Percentiles rank a stretch among this genome's conserved stretches.
phyloP scores from a whole-genome alignment of 2,329 filamentous ascomycete species.

The Herpotrichia juniperi region DNA sequence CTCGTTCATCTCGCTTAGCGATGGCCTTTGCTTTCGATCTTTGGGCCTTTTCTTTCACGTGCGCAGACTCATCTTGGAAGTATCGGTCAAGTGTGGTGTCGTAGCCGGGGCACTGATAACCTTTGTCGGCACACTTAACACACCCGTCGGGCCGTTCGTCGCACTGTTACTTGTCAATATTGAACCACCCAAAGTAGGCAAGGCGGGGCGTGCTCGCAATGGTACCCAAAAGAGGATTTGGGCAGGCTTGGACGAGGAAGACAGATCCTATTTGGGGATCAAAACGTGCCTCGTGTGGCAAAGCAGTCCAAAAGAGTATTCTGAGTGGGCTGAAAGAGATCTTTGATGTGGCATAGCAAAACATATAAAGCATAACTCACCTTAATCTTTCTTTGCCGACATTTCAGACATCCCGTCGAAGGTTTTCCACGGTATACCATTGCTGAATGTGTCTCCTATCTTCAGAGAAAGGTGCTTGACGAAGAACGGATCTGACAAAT shows the following conservation, averaged over 20 bases:
- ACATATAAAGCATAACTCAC: slow-evolving; percentile 23
- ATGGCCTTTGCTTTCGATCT: slow-evolving; percentile 38
- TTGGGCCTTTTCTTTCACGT: slow-evolving; percentile 32
- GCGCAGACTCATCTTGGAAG: slow-evolving; percentile 39
- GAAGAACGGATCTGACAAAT: not conserved
- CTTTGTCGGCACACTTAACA: slow-evolving; percentile 30
- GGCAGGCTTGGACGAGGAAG: not conserved
- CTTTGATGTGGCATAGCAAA: not conserved
- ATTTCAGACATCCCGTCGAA: slow-evolving; percentile 41
- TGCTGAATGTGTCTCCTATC: not conserved
- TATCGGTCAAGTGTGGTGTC: slow-evolving; percentile 33
- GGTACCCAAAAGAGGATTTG: slow-evolving; percentile 9
- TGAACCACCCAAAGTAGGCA: not conserved
- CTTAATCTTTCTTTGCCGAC: slow-evolving; percentile 50
- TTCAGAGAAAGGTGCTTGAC: not conserved
- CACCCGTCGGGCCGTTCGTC: slow-evolving; percentile 37
- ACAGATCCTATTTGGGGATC: not conserved
- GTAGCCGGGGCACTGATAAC: slow-evolving; percentile 37
- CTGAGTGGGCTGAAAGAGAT: not conserved
- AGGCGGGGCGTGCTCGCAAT: slow-evolving; percentile 5
- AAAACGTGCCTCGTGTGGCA: not conserved
- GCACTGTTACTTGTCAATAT: slow-evolving; percentile 26
- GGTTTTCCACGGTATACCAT: slow-evolving; percentile 44
- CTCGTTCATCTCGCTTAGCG: slow-evolving; percentile 24
- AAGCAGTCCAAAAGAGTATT: not conserved